Percentiles rank a stretch among this genome's conserved stretches.
phyloP scores from a whole-genome alignment of 257 asterid species.

The Salvia hispanica region DNA sequence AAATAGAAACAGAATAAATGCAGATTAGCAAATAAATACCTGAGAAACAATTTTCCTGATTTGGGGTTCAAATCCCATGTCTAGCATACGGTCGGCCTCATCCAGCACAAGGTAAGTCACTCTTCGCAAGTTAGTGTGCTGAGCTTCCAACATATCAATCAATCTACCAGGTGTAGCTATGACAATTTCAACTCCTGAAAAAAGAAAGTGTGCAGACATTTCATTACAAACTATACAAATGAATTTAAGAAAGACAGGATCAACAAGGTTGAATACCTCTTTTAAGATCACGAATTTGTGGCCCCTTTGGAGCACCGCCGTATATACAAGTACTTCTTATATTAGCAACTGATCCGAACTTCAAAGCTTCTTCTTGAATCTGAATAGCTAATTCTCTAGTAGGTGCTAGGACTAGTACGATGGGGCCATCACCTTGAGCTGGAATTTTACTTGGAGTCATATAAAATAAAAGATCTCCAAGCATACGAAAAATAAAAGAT shows the following conservation, averaged over 20 bases:
- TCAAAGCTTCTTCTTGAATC: conserved; percentile 81
- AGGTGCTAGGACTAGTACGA: conserved; percentile 83
- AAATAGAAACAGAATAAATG: neutral
- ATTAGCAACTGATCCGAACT: conserved; percentile 68
- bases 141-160: conserved; percentile 92
- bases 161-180: conserved; percentile 95
- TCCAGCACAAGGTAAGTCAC: conserved; percentile 91
- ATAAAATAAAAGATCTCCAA: neutral
- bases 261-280: conserved; percentile 50
- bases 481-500: conserved; percentile 7
- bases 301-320: conserved; percentile 97
- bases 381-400: conserved; percentile 95
- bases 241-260: conserved; percentile 22
- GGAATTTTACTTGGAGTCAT: conserved; percentile 25
- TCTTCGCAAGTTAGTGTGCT: conserved; percentile 80
- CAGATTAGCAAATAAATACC: conserved; percentile 38
- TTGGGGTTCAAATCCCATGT: conserved; percentile 99
- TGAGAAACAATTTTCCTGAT: conserved; percentile 84
- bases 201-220: conserved; percentile 21
- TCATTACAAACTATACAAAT: conserved; percentile 20
- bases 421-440: conserved; percentile 90
- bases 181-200: conserved; percentile 83
- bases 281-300: conserved; percentile 86
- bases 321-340: conserved; percentile 85
- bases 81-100: conserved; percentile 97